These are phyloP conservation scores for Nicotiana attenuata DNA, from an alignment of 257 asterid species.

Conservation along the genomic window DNA sequence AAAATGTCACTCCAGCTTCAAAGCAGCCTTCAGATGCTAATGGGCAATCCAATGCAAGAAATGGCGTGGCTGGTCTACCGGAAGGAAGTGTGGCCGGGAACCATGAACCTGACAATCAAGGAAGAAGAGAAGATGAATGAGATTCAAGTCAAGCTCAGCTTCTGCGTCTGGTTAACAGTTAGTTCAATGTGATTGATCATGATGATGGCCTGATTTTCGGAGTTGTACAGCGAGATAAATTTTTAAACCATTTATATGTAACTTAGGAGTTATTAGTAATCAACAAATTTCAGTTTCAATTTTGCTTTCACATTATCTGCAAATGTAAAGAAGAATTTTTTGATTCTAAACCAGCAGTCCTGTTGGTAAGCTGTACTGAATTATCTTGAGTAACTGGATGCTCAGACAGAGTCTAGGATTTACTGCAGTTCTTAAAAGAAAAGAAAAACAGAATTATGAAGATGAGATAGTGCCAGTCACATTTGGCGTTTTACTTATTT, in stretches of 20 bases:
- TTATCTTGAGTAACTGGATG: constrained; percentile 15
- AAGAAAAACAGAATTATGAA: neutral
- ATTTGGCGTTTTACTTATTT: neutral
- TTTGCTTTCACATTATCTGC: constrained; percentile 32
- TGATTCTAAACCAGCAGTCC: constrained; percentile 20
- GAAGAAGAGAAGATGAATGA: constrained; percentile 21
- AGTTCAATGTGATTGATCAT: constrained; percentile 26
- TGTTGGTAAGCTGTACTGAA: constrained; percentile 34
- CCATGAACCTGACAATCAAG: constrained; percentile 29
- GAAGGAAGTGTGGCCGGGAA: constrained; percentile 28
- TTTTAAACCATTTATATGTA: constrained; percentile 25
- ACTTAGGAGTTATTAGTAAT: constrained; percentile 35
- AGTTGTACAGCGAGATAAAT: constrained; percentile 69
- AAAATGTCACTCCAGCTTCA: constrained; percentile 17
- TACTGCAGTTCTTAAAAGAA: neutral
- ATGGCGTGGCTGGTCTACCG: neutral
- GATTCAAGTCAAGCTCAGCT: constrained; percentile 35
- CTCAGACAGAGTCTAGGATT: neutral
- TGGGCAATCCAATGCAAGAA: constrained; percentile 20
- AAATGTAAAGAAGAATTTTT: constrained; percentile 37
- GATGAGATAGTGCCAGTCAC: neutral
- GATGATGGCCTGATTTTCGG: constrained; percentile 27
- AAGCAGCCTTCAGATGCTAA: constrained; percentile 17
- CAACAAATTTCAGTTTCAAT: constrained; percentile 36
- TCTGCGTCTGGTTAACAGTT: constrained; percentile 30